Base-by-base conservation (phyloP, 345 rosid genomes). In the Raphanus raphanistrum region DNA sequence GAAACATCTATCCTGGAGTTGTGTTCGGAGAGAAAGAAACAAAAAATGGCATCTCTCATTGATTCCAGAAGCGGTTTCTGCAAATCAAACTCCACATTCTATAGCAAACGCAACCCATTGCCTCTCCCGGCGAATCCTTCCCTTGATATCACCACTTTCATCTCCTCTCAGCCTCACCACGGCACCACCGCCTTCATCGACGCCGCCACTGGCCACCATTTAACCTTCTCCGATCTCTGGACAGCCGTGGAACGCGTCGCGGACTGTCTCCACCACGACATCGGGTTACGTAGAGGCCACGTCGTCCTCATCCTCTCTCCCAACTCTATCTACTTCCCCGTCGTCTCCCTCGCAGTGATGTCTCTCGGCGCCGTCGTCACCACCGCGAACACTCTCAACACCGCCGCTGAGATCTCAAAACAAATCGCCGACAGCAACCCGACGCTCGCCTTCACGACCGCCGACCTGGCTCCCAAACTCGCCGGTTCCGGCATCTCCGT, bases 371-470 rank as follows among this genome's bases (percentile, higher is more conserved):
- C 97, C 67, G 70, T 93, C 63, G 84, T 93, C 81, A 94, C 94
- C 79, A 90, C 97, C 71, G 84, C 90, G 12, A 94, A 91, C 33
- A 89, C 96, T 52, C 98, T 91, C 77, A 91, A 91, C 86, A 93
- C 97, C 21, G 64, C 88, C 6, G 57, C 75, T 10, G 98, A 93
- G 71, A 90, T 93, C 76, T 82, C 85, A 28, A 87, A 72, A 76
- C 98, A 93, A 76, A 79, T 84, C 43, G 83, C 82, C 4, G 90
- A 93, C 61, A 87, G 96, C 16, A 82, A 79, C 25, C 89, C 96
- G 0, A 82, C 68, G 3, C 84, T 93, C 64, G 94, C 89, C 65
- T 93, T 91, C 78, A 85, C 95, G 0, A 87, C 80, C 0, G 61
- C 45, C 9, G 77, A 79, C 26, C 93, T 90, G 60, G 75, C 81